Evolutionary conservation across 1,139 yeast genomes (phyloP).

Genomic region (Chernovozyma aurita): DNA sequence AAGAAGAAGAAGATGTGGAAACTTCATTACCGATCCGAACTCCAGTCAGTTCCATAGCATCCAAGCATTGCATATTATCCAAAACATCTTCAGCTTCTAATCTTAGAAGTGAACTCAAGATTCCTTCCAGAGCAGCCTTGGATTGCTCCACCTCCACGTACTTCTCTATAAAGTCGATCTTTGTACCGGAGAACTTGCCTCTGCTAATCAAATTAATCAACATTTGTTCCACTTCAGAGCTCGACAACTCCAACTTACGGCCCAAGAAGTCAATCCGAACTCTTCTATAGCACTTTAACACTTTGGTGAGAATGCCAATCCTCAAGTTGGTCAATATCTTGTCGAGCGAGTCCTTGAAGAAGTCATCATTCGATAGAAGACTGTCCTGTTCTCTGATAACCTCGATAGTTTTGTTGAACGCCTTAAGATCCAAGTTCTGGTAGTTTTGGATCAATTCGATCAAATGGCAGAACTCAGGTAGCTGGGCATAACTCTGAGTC

Average conservation of each 20-base stretch:
- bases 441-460: slow-evolving; percentile 27
- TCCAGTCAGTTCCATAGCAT: too few relatives aligned
- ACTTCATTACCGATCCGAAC: too few relatives aligned
- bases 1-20: too few relatives aligned
- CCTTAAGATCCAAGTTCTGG: slow-evolving; percentile 24
- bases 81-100: slow-evolving; percentile 21
- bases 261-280: slow-evolving; percentile 25
- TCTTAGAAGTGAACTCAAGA: slow-evolving; percentile 6
- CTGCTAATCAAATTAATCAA: slow-evolving; percentile 37
- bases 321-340: slow-evolving; percentile 29
- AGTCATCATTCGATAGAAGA: slow-evolving; percentile 25
- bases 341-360: slow-evolving; percentile 23
- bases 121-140: slow-evolving; percentile 3
- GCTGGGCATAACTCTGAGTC: slow-evolving; percentile 43
- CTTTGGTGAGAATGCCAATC: slow-evolving; percentile 24
- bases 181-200: slow-evolving; percentile 39
- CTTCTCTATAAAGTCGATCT: slow-evolving; percentile 43
- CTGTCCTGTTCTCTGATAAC: slow-evolving; percentile 16
- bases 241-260: slow-evolving; percentile 17
- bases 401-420: slow-evolving; percentile 14
- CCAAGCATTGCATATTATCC: slow-evolving; percentile 23
- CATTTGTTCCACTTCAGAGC: slow-evolving; percentile 32
- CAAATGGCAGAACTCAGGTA: slow-evolving; percentile 30
- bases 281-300: slow-evolving; percentile 25
- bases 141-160: slow-evolving; percentile 16